Conservation (phyloP, 2,329 filamentous ascomycete genomes). For the Fusarium torreyae region DNA sequence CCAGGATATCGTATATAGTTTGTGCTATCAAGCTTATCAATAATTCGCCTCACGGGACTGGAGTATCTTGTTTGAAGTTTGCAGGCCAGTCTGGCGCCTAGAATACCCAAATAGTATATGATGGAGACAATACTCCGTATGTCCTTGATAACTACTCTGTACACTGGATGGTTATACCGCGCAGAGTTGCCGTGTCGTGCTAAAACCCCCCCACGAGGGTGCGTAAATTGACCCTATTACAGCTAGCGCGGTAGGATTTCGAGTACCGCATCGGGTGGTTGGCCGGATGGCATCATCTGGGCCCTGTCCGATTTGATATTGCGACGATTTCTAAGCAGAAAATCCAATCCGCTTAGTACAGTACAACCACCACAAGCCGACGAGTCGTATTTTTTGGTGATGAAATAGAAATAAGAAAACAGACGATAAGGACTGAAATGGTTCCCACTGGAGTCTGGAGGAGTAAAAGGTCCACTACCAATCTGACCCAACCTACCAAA, state of each 20-base stretch:
- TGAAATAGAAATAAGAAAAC: neutral
- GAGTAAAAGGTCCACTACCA: conserved; percentile 18
- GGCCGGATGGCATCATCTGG: conserved; percentile 47
- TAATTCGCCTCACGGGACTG: no score
- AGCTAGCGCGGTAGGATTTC: conserved; percentile 40
- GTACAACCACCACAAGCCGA: conserved; percentile 31
- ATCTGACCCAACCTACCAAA: conserved; percentile 11
- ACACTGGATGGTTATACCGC: conserved; percentile 14
- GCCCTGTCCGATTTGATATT: conserved; percentile 42
- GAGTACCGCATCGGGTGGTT: conserved; percentile 36
- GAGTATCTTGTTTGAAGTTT: neutral
- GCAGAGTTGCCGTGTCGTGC: conserved; percentile 12
- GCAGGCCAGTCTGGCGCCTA: neutral
- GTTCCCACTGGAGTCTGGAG: conserved; percentile 20
- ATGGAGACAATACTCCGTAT: neutral
- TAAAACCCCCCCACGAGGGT: conserved; percentile 20
- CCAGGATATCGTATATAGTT: neutral
- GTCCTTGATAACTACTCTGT: conserved; percentile 14
- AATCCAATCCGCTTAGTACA: conserved; percentile 6
- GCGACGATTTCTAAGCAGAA: conserved; percentile 50
- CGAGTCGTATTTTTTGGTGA: neutral
- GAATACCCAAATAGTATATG: neutral
- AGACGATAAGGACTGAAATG: conserved; percentile 6
- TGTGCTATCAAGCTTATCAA: no score
- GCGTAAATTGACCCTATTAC: conserved; percentile 18